Percentiles rank a stretch among this genome's conserved stretches.
Conservation (phyloP, 495 filamentous ascomycete genomes). For the Penicillium psychrofluorescens region DNA sequence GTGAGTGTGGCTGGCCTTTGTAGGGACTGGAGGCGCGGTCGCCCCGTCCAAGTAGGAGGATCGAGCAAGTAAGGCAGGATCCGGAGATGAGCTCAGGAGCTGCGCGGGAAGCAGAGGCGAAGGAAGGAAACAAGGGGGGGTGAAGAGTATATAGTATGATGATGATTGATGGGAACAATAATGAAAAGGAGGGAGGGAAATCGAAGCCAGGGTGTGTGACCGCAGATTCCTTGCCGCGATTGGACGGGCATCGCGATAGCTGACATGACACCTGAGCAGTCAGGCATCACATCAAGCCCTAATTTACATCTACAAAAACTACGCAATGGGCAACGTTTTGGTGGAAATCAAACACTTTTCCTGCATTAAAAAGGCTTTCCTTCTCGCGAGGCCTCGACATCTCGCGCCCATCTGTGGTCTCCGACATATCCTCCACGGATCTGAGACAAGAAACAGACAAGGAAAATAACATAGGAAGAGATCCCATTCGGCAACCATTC, state of each 20-base stretch:
- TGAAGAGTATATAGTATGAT: not conserved
- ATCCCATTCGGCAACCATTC: slow-evolving; percentile 25
- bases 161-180: not conserved
- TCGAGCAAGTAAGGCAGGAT: slow-evolving; percentile 4
- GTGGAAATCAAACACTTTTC: slow-evolving; percentile 4
- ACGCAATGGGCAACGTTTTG: slow-evolving; percentile 10
- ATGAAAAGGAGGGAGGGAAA: slow-evolving; percentile 15
- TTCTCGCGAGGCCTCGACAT: slow-evolving; percentile 15
- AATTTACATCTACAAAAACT: not conserved
- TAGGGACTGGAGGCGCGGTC: too few relatives aligned
- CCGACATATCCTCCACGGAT: slow-evolving; percentile 33
- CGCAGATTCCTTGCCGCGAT: too few relatives aligned
- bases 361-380: slow-evolving; percentile 21
- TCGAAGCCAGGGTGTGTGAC: slow-evolving; percentile 2
- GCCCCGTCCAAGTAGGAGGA: not conserved
- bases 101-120: slow-evolving; percentile 1
- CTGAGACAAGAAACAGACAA: slow-evolving; percentile 28
- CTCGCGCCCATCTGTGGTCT: not conserved
- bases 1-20: too few relatives aligned
- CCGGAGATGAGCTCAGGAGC: not conserved
- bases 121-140: slow-evolving; percentile 8
- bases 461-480: slow-evolving; percentile 26
- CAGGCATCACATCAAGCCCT: too few relatives aligned
- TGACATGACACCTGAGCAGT: not conserved
- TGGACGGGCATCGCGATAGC: too few relatives aligned